phyloP scores from a whole-genome alignment of 164 flowering plant genomes.

The Stephania yunnanensis region DNA sequence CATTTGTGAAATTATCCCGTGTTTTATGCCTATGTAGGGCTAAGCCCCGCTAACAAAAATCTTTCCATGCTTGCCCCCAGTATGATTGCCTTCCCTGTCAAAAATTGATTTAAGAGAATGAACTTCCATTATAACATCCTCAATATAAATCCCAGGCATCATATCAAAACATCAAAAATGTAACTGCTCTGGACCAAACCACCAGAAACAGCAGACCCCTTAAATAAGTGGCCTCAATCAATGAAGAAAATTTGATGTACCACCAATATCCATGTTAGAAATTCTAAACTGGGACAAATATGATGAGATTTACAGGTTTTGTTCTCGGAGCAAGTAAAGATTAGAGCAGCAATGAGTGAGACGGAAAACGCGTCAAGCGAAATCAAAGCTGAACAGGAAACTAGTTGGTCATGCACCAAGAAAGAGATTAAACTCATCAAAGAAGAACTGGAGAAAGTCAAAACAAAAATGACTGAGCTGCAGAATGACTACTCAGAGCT shows the following conservation, averaged over 20 bases:
- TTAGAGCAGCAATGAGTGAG: constrained; percentile 49
- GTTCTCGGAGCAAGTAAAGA: constrained; percentile 70
- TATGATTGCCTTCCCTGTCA: neutral
- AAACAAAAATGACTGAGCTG: constrained; percentile 44
- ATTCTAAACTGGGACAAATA: constrained; percentile 7
- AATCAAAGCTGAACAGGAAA: constrained; percentile 30
- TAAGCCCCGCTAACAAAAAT: neutral
- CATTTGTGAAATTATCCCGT: too few relatives aligned
- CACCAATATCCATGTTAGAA: neutral
- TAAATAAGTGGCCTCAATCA: neutral
- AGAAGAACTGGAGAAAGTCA: constrained; percentile 54
- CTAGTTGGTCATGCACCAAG: constrained; percentile 32
- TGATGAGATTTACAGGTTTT: constrained; percentile 43
- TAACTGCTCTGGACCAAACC: neutral
- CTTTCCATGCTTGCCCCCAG: neutral
- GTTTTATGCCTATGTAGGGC: neutral
- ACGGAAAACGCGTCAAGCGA: constrained; percentile 31
- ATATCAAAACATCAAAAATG: neutral
- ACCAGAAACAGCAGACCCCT: neutral
- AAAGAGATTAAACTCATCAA: constrained; percentile 45
- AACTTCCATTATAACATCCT: neutral
- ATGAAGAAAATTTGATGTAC: neutral
- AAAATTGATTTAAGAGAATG: neutral
- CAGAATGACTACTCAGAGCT: constrained; percentile 48
- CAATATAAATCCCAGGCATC: neutral